These are phyloP conservation scores for Basipetospora chlamydospora DNA, from an alignment of 2,329 filamentous ascomycete genomes.

Conservation along the genomic window DNA sequence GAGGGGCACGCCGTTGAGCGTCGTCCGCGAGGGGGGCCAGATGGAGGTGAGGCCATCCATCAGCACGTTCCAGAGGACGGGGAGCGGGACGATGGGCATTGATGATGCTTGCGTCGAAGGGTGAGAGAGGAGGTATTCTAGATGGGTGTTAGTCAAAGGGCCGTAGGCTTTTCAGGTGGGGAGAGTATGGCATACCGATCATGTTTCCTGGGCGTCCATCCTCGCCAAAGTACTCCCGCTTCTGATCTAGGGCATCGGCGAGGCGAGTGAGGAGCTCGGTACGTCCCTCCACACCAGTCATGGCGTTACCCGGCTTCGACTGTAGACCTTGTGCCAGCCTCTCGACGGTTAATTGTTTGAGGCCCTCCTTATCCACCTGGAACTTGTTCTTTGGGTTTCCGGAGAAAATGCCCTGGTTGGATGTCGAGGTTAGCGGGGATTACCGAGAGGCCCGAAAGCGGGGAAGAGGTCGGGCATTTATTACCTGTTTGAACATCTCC, in stretches of 20 bases:
- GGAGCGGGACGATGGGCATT: slow-evolving; percentile 71
- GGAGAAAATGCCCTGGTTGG: slow-evolving; percentile 59
- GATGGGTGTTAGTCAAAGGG: slow-evolving; percentile 11
- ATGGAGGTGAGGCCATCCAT: slow-evolving; percentile 78
- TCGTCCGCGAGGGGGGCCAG: slow-evolving; percentile 77
- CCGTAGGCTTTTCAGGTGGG: not conserved
- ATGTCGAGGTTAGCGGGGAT: too few relatives aligned
- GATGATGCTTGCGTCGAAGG: slow-evolving; percentile 80
- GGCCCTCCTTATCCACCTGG: slow-evolving; percentile 75
- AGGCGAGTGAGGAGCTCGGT: slow-evolving; percentile 65
- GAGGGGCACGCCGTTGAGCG: slow-evolving; percentile 72
- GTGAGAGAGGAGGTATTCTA: slow-evolving; percentile 86
- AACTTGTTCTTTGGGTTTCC: slow-evolving; percentile 66
- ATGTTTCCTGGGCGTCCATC: slow-evolving; percentile 84
- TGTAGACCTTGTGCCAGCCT: slow-evolving; percentile 71
- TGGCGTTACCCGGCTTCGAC: slow-evolving; percentile 62
- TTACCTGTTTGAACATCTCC: slow-evolving; percentile 80
- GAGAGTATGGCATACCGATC: slow-evolving; percentile 48
- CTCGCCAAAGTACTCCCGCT: slow-evolving; percentile 69
- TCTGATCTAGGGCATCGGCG: slow-evolving; percentile 56
- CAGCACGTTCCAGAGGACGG: slow-evolving; percentile 79
- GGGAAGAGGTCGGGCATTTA: slow-evolving; percentile 9
- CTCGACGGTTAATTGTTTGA: slow-evolving; percentile 60
- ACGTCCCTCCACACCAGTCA: slow-evolving; percentile 75
- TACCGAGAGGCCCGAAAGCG: too few relatives aligned